A percentile compares a stretch with the other conserved stretches of the same genome.
Conservation (phyloP, 2,329 filamentous ascomycete genomes). For the Fusarium redolens region DNA sequence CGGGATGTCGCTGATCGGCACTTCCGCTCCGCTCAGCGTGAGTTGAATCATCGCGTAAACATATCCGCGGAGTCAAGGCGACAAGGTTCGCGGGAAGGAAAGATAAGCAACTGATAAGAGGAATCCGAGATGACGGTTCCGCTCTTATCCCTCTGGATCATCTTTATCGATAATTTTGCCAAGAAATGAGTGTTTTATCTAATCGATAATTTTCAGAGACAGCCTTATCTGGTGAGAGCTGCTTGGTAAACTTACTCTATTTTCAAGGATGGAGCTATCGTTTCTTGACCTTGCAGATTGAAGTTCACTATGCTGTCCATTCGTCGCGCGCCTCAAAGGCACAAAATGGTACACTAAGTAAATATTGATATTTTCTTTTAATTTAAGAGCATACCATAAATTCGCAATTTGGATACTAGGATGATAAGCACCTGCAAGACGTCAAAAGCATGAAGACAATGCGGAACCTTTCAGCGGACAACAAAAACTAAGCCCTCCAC, state of each 20-base stretch:
- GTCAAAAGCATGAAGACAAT: too few relatives aligned
- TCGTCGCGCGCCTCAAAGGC: accelerated
- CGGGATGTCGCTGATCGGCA: not conserved
- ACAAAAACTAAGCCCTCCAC: too few relatives aligned
- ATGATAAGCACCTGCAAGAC: too few relatives aligned
- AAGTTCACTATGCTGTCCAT: accelerated
- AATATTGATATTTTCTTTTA: too few relatives aligned
- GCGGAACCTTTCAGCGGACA: too few relatives aligned
- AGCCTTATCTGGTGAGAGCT: not conserved
- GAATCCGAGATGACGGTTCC: not conserved
- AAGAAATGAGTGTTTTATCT: not conserved
- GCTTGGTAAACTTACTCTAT: not conserved
- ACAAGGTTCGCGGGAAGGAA: not conserved
- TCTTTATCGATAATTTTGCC: not conserved
- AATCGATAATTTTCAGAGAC: not conserved
- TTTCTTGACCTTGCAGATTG: too few relatives aligned
- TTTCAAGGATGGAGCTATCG: accelerated
- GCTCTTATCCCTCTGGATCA: not conserved
- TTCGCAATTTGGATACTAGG: too few relatives aligned
- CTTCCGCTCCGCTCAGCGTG: not conserved
- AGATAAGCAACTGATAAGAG: not conserved
- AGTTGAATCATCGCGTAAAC: not conserved
- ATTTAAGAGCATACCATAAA: too few relatives aligned
- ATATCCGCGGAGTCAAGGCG: not conserved
- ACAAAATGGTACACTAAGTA: accelerated